Conservation (phyloP, 2,329 filamentous ascomycete species). For the Polytolypa hystricis region DNA sequence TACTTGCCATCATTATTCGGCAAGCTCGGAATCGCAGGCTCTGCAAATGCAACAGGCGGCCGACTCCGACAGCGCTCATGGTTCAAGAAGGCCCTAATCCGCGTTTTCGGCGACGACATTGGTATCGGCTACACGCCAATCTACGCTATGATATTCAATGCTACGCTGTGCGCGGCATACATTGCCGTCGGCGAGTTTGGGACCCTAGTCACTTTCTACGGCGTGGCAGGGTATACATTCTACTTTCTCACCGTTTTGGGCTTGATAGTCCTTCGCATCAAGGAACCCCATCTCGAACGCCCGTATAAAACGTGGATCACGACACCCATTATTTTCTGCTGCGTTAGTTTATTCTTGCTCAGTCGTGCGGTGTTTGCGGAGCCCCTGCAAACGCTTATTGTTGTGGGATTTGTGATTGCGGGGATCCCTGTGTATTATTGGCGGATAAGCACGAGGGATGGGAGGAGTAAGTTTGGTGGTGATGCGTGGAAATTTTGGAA, state of each 20-base stretch:
- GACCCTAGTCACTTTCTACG: slow-evolving; percentile 91
- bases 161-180: slow-evolving; percentile 60
- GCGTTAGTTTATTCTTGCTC: slow-evolving; percentile 85
- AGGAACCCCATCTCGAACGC: slow-evolving; percentile 74
- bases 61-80: slow-evolving; percentile 40
- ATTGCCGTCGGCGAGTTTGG: slow-evolving; percentile 80
- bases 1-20: slow-evolving; percentile 80
- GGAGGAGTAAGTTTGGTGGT: slow-evolving; percentile 21
- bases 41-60: slow-evolving; percentile 18
- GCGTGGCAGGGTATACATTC: slow-evolving; percentile 92
- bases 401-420: slow-evolving; percentile 70
- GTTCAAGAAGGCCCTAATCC: slow-evolving; percentile 47
- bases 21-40: slow-evolving; percentile 57
- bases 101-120: slow-evolving; percentile 63
- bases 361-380: slow-evolving; percentile 82
- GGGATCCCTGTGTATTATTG: slow-evolving; percentile 86
- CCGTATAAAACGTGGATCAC: slow-evolving; percentile 96
- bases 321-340: slow-evolving; percentile 96
- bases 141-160: slow-evolving; percentile 77
- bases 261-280: slow-evolving; percentile 77
- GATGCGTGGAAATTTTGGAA: slow-evolving; percentile 36
- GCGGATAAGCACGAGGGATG: slow-evolving; percentile 59
- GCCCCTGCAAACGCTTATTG: slow-evolving; percentile 78
- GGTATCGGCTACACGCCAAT: slow-evolving; percentile 89
- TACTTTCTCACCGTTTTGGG: slow-evolving; percentile 94